Base-by-base conservation (phyloP, 2,329 filamentous ascomycete genomes). In the Coniochaeta ligniaria region DNA sequence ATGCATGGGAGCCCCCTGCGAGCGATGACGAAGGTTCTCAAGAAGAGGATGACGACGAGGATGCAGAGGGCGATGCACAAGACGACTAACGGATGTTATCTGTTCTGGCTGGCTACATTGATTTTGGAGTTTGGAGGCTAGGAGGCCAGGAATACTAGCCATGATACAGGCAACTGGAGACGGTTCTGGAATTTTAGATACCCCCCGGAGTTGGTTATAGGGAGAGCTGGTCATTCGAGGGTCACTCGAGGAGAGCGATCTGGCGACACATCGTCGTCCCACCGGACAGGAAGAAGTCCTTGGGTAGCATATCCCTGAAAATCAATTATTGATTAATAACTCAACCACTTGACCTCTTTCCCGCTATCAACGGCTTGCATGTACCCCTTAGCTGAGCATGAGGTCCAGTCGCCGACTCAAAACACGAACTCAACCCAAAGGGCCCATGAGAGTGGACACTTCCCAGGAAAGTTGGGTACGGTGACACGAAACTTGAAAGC, bases 1-100 rank as follows among this genome's bases (percentile, higher is more conserved):
- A 93, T 71, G 90, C 89, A 0, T 94, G 82, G 89, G 88, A 85
- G 72, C 90, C 81, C 20, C 88, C 87, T 0, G 80, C 79, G 11
- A 83, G 84, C 54, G 80, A 83, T 6, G 85, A 87, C 22, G 84
- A 84, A 2, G 85, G 83, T 17, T 80, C 79, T 0, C 79, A 81
- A 0, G 76, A 80, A 0, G 78, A 79, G 2, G 74, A 78, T 0
- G 77, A 77, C 4, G 70, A 76, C 1, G 77, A n/a, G n/a, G n/a
- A 78, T 2, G 69, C 73, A 35, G 70, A 70, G 12, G 71, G 70
- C 26, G 72, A 77, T 17, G 69, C 69, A 35, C 67, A 71, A 64
- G 71, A 72, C 64, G 66, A 68, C 65, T 66, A 62, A 16, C 22
- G 8, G 17, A 58, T 62, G 43, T 59, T 26, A 38, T 28, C 22